phyloP scores from a whole-genome alignment of 192 early-diverging fungal species.

The Allomyces arbusculus region DNA sequence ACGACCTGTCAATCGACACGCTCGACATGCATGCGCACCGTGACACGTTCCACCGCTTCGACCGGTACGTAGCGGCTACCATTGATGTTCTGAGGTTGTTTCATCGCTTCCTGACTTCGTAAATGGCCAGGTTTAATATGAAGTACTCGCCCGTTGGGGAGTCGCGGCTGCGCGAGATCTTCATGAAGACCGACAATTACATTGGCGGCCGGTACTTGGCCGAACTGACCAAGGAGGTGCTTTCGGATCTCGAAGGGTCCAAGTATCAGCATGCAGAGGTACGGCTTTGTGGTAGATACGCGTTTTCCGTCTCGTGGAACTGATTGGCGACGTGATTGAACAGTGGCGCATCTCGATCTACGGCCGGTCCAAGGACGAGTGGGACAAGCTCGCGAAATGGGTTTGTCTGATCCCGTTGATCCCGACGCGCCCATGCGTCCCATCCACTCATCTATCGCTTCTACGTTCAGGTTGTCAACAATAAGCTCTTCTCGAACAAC shows the following conservation, averaged over 20 bases:
- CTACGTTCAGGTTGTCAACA: conserved; percentile 35
- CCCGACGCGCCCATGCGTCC: not conserved
- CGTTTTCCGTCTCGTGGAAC: too few relatives aligned
- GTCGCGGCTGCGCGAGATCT: conserved; percentile 82
- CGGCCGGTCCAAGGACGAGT: conserved; percentile 60
- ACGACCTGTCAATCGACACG: conserved; percentile 84
- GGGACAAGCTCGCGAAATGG: conserved; percentile 88
- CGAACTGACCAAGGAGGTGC: conserved; percentile 79
- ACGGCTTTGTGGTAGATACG: too few relatives aligned
- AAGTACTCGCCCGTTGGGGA: conserved; percentile 94
- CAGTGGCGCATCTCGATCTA: conserved; percentile 80
- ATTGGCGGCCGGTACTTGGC: conserved; percentile 73
- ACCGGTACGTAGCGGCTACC: conserved; percentile 38
- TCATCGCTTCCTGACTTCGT: too few relatives aligned
- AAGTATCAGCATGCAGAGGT: conserved; percentile 84
- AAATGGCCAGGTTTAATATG: conserved; percentile 94
- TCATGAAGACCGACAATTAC: conserved; percentile 87
- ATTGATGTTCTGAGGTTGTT: conserved; percentile 86
- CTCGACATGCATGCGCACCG: conserved; percentile 70
- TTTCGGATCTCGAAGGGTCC: conserved; percentile 69
- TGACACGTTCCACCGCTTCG: conserved; percentile 2
- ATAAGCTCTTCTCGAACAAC: conserved; percentile 75
- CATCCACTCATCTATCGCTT: too few relatives aligned
- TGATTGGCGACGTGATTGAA: too few relatives aligned
- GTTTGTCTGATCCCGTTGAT: too few relatives aligned